These are phyloP conservation scores for Myochromella boudieri DNA, from an alignment of 768 basidiomycete species.

Conservation along the genomic window DNA sequence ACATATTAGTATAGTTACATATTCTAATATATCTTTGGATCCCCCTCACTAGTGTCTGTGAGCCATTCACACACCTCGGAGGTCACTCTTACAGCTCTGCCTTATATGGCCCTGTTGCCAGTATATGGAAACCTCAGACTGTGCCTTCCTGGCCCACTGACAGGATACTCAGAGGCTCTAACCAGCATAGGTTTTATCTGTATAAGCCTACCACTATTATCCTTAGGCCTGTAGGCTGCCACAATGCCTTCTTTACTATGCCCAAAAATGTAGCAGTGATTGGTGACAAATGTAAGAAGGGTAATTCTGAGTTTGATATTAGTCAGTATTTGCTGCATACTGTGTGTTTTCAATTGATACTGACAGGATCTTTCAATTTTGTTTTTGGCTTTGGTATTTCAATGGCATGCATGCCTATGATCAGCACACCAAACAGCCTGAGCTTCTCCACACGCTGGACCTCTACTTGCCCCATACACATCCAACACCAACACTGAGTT, in stretches of 20 bases:
- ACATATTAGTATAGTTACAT: too few species aligned
- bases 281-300: conserved; percentile 75
- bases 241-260: too few species aligned
- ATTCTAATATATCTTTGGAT: too few species aligned
- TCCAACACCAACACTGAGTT: conserved; percentile 55
- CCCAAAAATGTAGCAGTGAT: conserved; percentile 66
- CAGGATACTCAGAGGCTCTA: conserved; percentile 65
- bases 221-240: conserved; percentile 22
- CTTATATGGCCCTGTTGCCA: conserved; percentile 44
- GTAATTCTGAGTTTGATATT: conserved; percentile 47
- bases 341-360: too few species aligned
- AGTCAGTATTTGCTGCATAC: conserved; percentile 11
- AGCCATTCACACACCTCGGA: too few species aligned
- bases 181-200: conserved; percentile 38
- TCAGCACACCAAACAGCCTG: conserved; percentile 83
- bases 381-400: neutral
- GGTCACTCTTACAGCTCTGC: conserved; percentile 35
- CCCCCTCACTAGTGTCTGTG: too few species aligned
- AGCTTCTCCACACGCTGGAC: conserved; percentile 76
- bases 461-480: conserved; percentile 68
- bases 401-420: conserved; percentile 3
- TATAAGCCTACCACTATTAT: conserved; percentile 45
- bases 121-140: conserved; percentile 85
- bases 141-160: conserved; percentile 66
- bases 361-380: too few species aligned